A percentile compares a stretch with the other conserved stretches of the same genome.
Conservation (phyloP, 768 basidiomycete species). For the Mycena alexandri region DNA sequence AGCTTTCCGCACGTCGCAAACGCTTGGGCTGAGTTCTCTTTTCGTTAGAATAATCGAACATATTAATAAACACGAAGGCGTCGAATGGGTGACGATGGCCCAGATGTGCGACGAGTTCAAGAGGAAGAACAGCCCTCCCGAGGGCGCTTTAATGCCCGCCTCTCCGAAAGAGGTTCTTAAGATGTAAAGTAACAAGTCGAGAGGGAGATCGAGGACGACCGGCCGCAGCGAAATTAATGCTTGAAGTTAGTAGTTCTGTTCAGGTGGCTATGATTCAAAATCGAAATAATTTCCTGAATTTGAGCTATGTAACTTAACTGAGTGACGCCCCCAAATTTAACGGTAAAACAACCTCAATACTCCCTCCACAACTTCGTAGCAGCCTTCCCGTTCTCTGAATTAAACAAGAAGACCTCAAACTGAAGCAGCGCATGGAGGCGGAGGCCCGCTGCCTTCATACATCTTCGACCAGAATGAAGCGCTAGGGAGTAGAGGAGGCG, state of each 20-base stretch:
- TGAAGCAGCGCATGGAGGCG: neutral
- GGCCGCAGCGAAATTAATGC: no score
- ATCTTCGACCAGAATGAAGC: neutral
- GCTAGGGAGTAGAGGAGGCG: conserved; percentile 1
- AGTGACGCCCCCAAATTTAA: no score
- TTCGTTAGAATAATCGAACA: conserved; percentile 77
- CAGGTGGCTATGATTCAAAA: no score
- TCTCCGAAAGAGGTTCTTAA: neutral
- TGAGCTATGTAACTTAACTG: no score
- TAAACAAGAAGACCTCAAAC: neutral
- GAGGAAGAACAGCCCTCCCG: conserved; percentile 58
- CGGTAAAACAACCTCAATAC: no score
- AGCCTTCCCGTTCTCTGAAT: neutral
- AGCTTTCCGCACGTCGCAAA: neutral
- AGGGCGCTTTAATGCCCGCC: conserved; percentile 52
- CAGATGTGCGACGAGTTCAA: conserved; percentile 77
- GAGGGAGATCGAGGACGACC: no score
- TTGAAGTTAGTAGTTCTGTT: no score
- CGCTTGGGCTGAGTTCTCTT: neutral
- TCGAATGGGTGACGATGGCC: conserved; percentile 79
- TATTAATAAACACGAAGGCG: conserved; percentile 76
- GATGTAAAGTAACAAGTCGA: no score
- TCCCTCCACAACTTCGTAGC: neutral
- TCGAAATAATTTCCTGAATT: no score
- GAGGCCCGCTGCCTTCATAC: neutral